Base-by-base conservation (phyloP, 2,329 filamentous ascomycete genomes). In the Calonectria honghensis region DNA sequence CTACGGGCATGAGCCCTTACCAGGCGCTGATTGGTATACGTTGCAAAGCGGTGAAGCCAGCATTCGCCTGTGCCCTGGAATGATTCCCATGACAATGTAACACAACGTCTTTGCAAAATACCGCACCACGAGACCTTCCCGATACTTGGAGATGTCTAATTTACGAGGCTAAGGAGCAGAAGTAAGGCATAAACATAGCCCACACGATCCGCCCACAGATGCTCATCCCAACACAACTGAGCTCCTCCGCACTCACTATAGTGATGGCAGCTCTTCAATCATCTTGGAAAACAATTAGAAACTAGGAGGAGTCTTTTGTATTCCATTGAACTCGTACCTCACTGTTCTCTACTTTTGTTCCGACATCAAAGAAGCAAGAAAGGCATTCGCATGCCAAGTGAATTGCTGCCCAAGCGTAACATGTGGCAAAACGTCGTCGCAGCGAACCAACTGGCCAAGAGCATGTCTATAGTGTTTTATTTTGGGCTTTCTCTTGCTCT, bases 241-340 rank as follows among this genome's bases (percentile, higher is more conserved):
- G n/a, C 11, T 3, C n/a, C 45, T 3, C 1, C 18, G 2, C 45
- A 1, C 10, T 11, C 10, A n/a, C n/a, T 11, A 24, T 5, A n/a
- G 9, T 7, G 20, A 48, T 13, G 4, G 45, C 18, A 24, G 3
- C 45, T 24, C 13, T 24, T 7, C 45, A 48, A 24, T 48, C 20
- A 11, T 24, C 9, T 24, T n/a, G 2, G 9, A 24, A 48, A 24
- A n/a, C n/a, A 1, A 11, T 24, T 1, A 24, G 24, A 48, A 48
- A 9, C 45, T 4, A 13, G 2, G 7, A 13, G 3, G 11, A 24
- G 45, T 48, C 20, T 24, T 5, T 4, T 0, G 5, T 10, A 6
- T 6, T 13, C 3, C n/a, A 4, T 24, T 11, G 4, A 9, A 10
- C 45, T 10, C 20, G 11, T 48, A 13, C 3, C 5, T 13, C 10